phyloP scores from a whole-genome alignment of 2,329 filamentous ascomycete genomes.

The Neopestalotiopsis clavispora region DNA sequence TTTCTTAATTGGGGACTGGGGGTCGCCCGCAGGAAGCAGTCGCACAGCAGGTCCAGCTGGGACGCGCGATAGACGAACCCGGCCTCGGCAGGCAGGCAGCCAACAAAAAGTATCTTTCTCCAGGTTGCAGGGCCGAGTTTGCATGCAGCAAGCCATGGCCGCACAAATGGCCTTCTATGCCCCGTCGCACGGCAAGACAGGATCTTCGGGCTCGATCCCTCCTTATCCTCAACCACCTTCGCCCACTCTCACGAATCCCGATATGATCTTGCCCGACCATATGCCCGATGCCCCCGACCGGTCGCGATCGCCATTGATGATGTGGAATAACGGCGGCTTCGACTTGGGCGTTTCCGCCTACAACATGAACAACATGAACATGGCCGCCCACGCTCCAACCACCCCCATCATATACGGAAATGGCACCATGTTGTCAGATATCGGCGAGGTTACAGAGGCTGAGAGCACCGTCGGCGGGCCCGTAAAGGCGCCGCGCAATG shows the following conservation, averaged over 20 bases:
- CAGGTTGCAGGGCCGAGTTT: background rate
- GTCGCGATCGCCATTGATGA: conserved; percentile 55
- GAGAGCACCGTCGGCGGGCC: conserved; percentile 55
- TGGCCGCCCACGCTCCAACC: conserved; percentile 50
- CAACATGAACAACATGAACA: conserved; percentile 37
- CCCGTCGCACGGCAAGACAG: conserved; percentile 23
- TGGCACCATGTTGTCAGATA: conserved; percentile 72
- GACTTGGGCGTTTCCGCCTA: conserved; percentile 46
- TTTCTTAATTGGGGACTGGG: conserved; percentile 1
- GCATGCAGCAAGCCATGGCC: conserved; percentile 13
- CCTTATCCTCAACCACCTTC: conserved; percentile 66
- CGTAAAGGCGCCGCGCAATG: conserved; percentile 39
- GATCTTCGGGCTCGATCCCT: conserved; percentile 27
- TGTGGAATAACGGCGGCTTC: conserved; percentile 56
- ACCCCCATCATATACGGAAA: conserved; percentile 74
- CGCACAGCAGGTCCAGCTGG: background rate
- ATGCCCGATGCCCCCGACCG: conserved; percentile 58
- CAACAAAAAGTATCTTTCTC: background rate
- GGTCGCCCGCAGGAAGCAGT: background rate
- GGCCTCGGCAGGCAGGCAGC: background rate
- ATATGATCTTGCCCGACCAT: conserved; percentile 88
- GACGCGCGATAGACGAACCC: background rate
- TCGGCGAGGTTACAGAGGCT: conserved; percentile 60
- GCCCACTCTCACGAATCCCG: conserved; percentile 88
- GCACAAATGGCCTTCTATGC: conserved; percentile 31